Conservation (phyloP, 345 rosid genomes). For the Clausena lansium region DNA sequence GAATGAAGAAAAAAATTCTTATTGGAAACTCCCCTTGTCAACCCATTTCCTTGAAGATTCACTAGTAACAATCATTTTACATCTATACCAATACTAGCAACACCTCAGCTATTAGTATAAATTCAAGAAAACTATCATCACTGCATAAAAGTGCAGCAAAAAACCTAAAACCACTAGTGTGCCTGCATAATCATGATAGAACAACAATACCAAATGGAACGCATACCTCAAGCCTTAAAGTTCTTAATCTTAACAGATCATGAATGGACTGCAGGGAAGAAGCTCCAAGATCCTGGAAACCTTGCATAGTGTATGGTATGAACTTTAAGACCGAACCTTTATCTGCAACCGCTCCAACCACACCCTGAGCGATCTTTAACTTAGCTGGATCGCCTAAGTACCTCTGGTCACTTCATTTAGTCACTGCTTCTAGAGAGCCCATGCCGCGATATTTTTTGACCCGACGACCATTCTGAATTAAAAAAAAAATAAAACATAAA, state of each 20-base stretch:
- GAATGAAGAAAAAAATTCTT: background rate
- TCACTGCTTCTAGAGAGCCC: slow-evolving; percentile 99
- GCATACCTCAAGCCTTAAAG: slow-evolving; percentile 80
- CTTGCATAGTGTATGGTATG: slow-evolving; percentile 92
- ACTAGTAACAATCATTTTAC: background rate
- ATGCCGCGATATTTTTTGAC: slow-evolving; percentile 87
- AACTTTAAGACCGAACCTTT: slow-evolving; percentile 88
- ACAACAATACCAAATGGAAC: background rate
- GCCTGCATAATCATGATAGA: background rate
- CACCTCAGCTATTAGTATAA: background rate
- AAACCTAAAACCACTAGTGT: background rate
- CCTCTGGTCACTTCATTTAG: slow-evolving; percentile 90
- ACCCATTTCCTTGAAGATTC: background rate
- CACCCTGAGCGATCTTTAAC: slow-evolving; percentile 98
- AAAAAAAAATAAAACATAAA: too few species aligned
- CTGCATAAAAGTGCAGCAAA: background rate
- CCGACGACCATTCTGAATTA: slow-evolving; percentile 58
- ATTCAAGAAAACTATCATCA: background rate
- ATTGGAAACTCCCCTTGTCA: too few species aligned
- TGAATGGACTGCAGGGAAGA: slow-evolving; percentile 72
- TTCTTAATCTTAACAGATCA: slow-evolving; percentile 63
- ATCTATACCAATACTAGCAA: background rate
- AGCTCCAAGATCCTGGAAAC: slow-evolving; percentile 96
- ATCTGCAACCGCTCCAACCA: slow-evolving; percentile 92
- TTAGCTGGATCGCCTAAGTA: slow-evolving; percentile 80